A percentile compares a stretch with the other conserved stretches of the same genome.
phyloP scores from a whole-genome alignment of 306 rosid genomes.

The Medicago truncatula region DNA sequence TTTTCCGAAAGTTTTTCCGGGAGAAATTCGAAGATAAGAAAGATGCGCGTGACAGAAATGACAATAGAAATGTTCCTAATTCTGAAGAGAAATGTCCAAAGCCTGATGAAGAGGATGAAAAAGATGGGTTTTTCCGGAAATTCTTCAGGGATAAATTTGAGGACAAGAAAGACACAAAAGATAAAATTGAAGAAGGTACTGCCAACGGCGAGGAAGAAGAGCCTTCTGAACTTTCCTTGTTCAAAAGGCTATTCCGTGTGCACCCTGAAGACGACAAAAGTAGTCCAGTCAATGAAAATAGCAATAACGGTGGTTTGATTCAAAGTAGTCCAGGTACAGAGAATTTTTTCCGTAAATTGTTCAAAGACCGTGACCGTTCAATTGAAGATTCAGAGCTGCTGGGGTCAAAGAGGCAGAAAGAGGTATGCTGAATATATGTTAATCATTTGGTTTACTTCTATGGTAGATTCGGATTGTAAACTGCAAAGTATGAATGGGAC shows the following conservation, averaged over 20 bases:
- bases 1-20: slow-evolving; percentile 79
- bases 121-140: slow-evolving; percentile 86
- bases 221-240: slow-evolving; percentile 81
- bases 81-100: slow-evolving; percentile 69
- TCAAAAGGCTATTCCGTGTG: slow-evolving; percentile 89
- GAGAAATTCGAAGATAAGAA: slow-evolving; percentile 86
- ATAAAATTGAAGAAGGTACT: slow-evolving; percentile 75
- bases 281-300: slow-evolving; percentile 59
- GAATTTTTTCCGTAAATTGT: slow-evolving; percentile 89
- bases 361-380: slow-evolving; percentile 90
- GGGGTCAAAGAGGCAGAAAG: slow-evolving; percentile 81
- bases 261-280: slow-evolving; percentile 91
- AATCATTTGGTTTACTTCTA: slow-evolving; percentile 36
- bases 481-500: slow-evolving; percentile 11
- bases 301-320: slow-evolving; percentile 52
- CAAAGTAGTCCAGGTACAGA: slow-evolving; percentile 98
- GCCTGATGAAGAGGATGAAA: slow-evolving; percentile 81
- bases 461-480: slow-evolving; percentile 29
- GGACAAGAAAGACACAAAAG: slow-evolving; percentile 76
- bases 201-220: slow-evolving; percentile 84
- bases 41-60: slow-evolving; percentile 56
- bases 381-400: slow-evolving; percentile 93
- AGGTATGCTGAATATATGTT: slow-evolving; percentile 59
- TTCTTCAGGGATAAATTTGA: slow-evolving; percentile 78
- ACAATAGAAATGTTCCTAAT: slow-evolving; percentile 53